Conservation (phyloP, 148 eudicot genomes). For the Vaccinium macrocarpon region DNA sequence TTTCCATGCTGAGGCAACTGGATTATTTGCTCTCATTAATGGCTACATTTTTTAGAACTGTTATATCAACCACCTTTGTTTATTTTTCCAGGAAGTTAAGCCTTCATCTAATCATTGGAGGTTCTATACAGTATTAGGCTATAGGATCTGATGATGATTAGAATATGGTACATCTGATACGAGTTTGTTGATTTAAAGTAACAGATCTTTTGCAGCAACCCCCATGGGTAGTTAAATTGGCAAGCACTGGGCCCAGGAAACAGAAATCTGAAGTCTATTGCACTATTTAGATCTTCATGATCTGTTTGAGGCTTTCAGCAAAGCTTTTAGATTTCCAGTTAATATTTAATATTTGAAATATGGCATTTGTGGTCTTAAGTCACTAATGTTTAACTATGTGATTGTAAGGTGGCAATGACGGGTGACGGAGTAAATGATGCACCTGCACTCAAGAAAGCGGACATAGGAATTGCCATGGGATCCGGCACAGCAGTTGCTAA, state of each 20-base stretch:
- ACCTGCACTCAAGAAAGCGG: constrained; percentile 96
- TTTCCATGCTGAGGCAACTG: not conserved
- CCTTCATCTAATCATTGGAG: not conserved
- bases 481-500: constrained; percentile 99
- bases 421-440: constrained; percentile 99
- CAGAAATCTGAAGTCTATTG: not conserved
- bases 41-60: not conserved
- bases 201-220: not conserved
- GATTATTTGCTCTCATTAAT: not conserved
- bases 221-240: not conserved
- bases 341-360: not conserved
- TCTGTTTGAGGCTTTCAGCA: constrained; percentile 4
- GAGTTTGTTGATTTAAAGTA: not conserved
- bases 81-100: constrained; percentile 1
- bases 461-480: constrained; percentile 99
- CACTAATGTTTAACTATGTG: constrained; percentile 6
- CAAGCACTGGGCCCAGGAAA: not conserved
- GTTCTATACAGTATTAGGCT: not conserved
- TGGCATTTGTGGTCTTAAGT: not conserved
- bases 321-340: constrained; percentile 2
- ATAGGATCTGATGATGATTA: constrained; percentile 1
- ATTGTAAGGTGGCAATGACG: constrained; percentile 92
- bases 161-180: not conserved
- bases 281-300: not conserved
- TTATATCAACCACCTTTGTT: not conserved